phyloP scores from a whole-genome alignment of 768 basidiomycete genomes.

The Termitomyces sp. region DNA sequence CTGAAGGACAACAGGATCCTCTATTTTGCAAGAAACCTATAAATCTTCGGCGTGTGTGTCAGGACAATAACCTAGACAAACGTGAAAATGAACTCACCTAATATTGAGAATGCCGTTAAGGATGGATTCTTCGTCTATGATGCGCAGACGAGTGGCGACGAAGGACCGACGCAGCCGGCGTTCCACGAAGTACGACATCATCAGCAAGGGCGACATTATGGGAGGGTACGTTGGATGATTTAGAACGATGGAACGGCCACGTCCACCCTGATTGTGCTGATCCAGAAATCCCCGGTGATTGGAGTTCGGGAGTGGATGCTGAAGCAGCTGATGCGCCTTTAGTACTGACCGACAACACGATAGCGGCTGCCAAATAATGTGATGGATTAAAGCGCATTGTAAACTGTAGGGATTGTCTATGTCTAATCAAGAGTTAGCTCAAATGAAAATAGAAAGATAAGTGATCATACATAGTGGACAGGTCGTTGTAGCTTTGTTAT shows the following conservation, averaged over 20 bases:
- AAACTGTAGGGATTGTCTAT: background rate
- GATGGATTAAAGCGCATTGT: constrained; percentile 10
- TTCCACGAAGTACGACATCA: constrained; percentile 6
- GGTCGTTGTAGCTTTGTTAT: background rate
- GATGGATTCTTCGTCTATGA: constrained; percentile 15
- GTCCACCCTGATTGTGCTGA: constrained; percentile 4
- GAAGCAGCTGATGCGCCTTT: constrained; percentile 1
- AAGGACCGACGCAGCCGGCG: constrained; percentile 8
- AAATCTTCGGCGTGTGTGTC: background rate
- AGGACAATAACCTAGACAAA: background rate
- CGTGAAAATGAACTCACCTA: background rate
- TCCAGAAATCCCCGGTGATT: background rate
- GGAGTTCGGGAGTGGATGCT: background rate
- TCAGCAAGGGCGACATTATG: background rate
- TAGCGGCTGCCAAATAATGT: constrained; percentile 6
- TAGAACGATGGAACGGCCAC: constrained; percentile 3
- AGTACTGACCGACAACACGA: constrained; percentile 5
- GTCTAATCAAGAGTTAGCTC: background rate
- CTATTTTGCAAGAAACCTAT: background rate
- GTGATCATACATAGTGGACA: background rate
- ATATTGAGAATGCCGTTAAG: constrained; percentile 2
- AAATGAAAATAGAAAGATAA: background rate
- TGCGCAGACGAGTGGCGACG: constrained; percentile 12
- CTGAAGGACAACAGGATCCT: background rate
- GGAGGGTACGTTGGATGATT: background rate